Percentiles rank a stretch among this genome's conserved stretches.
Evolutionary conservation across 495 filamentous ascomycete species (phyloP).

Genomic region (Annulohypoxylon nitens): DNA sequence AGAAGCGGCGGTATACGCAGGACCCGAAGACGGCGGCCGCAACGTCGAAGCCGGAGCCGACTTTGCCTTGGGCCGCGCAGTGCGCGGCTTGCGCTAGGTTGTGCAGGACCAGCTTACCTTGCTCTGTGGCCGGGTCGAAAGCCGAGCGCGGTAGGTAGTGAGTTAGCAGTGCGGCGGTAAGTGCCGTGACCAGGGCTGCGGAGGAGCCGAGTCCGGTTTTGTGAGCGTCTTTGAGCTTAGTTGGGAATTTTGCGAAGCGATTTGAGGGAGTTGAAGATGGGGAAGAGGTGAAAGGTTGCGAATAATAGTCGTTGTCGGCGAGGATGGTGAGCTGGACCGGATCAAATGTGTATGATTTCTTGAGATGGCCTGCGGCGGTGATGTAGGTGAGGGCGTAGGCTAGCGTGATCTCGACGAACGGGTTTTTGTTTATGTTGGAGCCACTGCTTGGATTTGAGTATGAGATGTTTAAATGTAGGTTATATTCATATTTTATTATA

Average conservation of each 20-base stretch:
- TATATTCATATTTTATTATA: not conserved
- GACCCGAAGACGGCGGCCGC: constrained; percentile 92
- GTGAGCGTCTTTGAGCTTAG: constrained; percentile 81
- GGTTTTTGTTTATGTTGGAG: constrained; percentile 66
- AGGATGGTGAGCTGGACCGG: constrained; percentile 85
- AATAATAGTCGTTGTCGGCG: constrained; percentile 97
- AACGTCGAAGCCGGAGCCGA: constrained; percentile 97
- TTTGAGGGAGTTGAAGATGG: constrained; percentile 26
- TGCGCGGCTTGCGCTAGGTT: constrained; percentile 94
- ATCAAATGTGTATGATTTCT: constrained; percentile 68
- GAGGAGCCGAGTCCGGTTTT: constrained; percentile 98
- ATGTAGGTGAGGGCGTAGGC: constrained; percentile 90
- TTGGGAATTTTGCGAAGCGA: constrained; percentile 82
- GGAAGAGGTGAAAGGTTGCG: constrained; percentile 65
- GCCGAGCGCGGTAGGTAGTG: constrained; percentile 77
- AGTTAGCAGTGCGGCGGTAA: constrained; percentile 83
- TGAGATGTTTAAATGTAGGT: not conserved
- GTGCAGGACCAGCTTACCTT: constrained; percentile 70
- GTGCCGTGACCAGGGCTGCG: constrained; percentile 91
- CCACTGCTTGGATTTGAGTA: constrained; percentile 46
- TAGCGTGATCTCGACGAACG: constrained; percentile 91
- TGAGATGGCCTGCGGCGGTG: constrained; percentile 64
- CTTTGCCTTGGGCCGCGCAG: constrained; percentile 95
- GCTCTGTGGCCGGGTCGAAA: constrained; percentile 62
- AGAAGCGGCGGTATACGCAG: constrained; percentile 91